Conservation (phyloP, 768 basidiomycete genomes). For the Boletus patriciae region DNA sequence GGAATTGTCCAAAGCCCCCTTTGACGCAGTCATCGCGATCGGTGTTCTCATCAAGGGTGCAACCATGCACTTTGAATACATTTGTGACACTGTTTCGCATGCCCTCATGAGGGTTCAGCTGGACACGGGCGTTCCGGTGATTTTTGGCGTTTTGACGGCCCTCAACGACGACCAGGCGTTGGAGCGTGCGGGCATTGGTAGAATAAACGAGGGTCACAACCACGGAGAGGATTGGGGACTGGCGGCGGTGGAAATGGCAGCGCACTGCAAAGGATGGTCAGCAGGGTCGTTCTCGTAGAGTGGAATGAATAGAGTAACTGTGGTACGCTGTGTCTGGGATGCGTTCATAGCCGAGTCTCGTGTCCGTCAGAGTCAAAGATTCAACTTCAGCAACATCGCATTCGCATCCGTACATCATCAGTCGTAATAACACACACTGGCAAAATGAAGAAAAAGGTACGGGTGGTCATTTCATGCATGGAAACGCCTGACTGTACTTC, state of each 20-base stretch:
- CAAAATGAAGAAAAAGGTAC: conserved; percentile 37
- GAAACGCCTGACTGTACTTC: not conserved
- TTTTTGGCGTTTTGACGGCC: conserved; percentile 95
- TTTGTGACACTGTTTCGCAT: conserved; percentile 89
- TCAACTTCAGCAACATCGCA: not conserved
- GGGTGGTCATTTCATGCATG: not conserved
- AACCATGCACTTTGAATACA: conserved; percentile 99
- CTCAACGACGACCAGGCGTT: conserved; percentile 93
- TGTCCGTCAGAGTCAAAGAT: too few species aligned
- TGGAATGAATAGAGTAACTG: not conserved
- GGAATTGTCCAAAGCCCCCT: conserved; percentile 59
- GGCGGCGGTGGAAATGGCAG: conserved; percentile 93
- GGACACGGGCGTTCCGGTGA: conserved; percentile 90
- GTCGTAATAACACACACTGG: not conserved
- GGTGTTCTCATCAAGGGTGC: conserved; percentile 97
- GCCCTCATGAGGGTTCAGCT: conserved; percentile 93
- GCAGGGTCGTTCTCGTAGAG: conserved; percentile 57
- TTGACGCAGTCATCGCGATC: conserved; percentile 95
- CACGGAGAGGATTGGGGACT: conserved; percentile 98
- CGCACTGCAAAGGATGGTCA: conserved; percentile 62
- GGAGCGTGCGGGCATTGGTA: conserved; percentile 87
- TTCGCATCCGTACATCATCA: not conserved
- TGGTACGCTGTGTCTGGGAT: conserved; percentile 6
- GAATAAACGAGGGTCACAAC: conserved; percentile 79
- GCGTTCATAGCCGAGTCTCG: too few species aligned